Evolutionary conservation across 805 yeast genomes (phyloP), one percentile per base, ranked within the genome.

Genomic region (Suhomyces faveliae): DNA sequence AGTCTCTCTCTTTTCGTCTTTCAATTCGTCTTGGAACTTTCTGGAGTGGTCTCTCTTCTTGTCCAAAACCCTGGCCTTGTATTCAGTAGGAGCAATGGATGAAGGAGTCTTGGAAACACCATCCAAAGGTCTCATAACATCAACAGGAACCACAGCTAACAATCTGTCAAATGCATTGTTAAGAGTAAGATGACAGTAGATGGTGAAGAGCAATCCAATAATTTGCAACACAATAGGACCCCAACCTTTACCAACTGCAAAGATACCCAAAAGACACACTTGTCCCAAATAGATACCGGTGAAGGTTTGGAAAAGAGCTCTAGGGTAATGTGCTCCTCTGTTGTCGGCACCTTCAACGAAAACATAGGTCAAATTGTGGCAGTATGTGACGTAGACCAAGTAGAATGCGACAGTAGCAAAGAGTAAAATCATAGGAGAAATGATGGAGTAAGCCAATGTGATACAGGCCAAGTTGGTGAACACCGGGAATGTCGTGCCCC

Each of bases 161-260:
- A 90, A 71, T 10, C 77, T 74, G 48, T 78, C 84, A 61, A 89
- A 88, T 0, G 97, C 89, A 7, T 61, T 51, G 52, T 76, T 80
- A 61, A 92, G 65, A 52, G 81, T 78, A 24, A 80, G 13, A 59
- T 92, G 97, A 49, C 80, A 74, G 61, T 88, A 84, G 3, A 78
- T 78, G 0, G 97, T 89, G 54, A 77, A 66, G 7, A 77, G 79
- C 11, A 89, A 58, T 37, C 85, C 73, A 44, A 91, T 74, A 1
- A 81, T 83, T 64, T 87, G 88, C 46, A 92, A 68, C 3, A 84
- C 87, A 53, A 90, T 77, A 30, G 97, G 96, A 40, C 97, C 98
- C 97, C 97, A 92, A 37, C 95, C 86, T 74, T 89, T 89, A 51
- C 95, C 90, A 47, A 92, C 95, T 13, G 81, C 87, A 63, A 89